Base-by-base conservation (phyloP, 768 basidiomycete species). In the Tulasnella calospora region DNA sequence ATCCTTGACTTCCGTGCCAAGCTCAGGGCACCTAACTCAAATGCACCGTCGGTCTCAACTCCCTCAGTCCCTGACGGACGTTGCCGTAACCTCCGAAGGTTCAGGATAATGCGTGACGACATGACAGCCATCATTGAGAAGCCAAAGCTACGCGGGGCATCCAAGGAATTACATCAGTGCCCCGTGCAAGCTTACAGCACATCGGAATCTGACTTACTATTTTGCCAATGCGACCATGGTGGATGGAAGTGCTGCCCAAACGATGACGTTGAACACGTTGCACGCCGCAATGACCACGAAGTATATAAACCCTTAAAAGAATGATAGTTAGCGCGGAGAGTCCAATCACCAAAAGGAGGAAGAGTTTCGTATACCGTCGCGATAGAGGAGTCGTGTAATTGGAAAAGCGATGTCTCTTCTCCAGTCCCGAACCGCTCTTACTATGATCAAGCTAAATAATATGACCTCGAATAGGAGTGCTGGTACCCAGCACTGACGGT, bases 161-260 rank as follows among this genome's bases (percentile, higher is more conserved):
- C 13, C 19, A 19, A 15, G 1, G 23, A 15, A 57, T 9, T 23
- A 21, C 55, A 21, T 57, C 27, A 57, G 55, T 10, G 3, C 44
- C 13, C 2, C 13, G 44, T 46, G 44, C 21, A 21, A 21, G 2
- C 23, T 21, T n/a, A 27, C n/a, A 21, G 23, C n/a, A n/a, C 55
- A n/a, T 57, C 12, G 6, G 6, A 30, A n/a, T 21, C 27, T 9
- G 36, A 72, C 71, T 30, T 35, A 72, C 71, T 30, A 72, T 72
- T 72, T 72, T 72, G 71, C 71, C 21, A 72, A 46, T 46, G 71
- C 27, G 8, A 72, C 71, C 38, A 72, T 38, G 4, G 30, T 72
- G n/a, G 71, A 35, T 12, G 35, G 35, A 2, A 72, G 71, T 1
- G 71, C 71, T 8, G 71, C 0, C 71, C 35, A 72, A 12, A 33